Evolutionary conservation across 495 filamentous ascomycete species (phyloP), one percentile per base, ranked within the genome.

Genomic region (Corynascus novoguineensis): DNA sequence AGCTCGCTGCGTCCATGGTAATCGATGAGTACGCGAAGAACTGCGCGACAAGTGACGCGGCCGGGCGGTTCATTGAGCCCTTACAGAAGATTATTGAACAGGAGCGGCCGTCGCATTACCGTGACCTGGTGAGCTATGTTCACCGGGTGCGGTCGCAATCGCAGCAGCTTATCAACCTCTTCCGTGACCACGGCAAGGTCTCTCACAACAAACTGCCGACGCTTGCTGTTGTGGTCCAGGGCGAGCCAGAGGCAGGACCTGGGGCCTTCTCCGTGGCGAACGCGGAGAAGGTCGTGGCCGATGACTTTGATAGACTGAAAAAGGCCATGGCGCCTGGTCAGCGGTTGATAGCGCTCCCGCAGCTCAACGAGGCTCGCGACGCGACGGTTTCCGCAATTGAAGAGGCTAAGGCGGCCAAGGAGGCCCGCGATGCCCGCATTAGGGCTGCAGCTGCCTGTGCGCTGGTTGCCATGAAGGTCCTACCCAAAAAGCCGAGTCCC

Each of bases 101-200:
- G 32, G 89, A 91, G 17, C 84, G 90, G 21, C 91, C 95, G 35
- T 67, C 77, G 3, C 86, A 85, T 69, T 97, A 97, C 68, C 82
- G 85, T 27, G 93, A 98, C 64, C 81, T 97, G 50, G 83, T 93
- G 32, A 89, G 83, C 73, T 95, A 88, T 65, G 83, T 95, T 5
- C 88, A 90, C 68, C 83, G 95, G 38, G 89, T 90, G 21, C 85
- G 92, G 51, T 87, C 90, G 8, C 93, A 95, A 66, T 96, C 92
- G 67, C 86, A 90, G 55, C 88, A 91, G 34, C 74, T 98, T 31
- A 73, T 97, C 57, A 95, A 91, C 68, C 77, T 89, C 27, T 97
- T 97, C 80, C 80, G 88, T 57, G 91, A 96, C 57, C 82, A 89
- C 57, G 89, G 86, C 24, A 89, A 90, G 65, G 83, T 96, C 12